These are phyloP conservation scores for Cicer arietinum DNA, from an alignment of 306 rosid species.

Conservation along the genomic window DNA sequence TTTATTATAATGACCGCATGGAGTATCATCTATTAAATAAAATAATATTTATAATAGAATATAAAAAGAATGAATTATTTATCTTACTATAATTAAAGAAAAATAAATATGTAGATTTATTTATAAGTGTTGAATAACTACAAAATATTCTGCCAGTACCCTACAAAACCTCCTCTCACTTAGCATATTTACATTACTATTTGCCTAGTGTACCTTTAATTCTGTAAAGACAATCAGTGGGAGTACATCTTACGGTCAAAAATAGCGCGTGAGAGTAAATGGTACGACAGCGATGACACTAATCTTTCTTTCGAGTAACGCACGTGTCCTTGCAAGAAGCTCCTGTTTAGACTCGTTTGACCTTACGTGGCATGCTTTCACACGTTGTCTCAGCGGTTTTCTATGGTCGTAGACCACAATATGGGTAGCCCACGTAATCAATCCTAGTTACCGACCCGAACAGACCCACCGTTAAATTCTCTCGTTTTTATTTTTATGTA, in stretches of 20 bases:
- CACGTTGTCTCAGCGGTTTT: constrained; percentile 38
- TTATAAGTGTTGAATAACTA: too few species aligned
- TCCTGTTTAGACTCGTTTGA: constrained; percentile 40
- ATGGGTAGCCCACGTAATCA: not conserved
- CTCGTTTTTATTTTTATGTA: not conserved
- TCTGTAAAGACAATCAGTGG: too few species aligned
- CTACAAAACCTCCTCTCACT: too few species aligned
- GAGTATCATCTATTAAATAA: too few species aligned
- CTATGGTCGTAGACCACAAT: not conserved
- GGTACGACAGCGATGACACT: constrained; percentile 49
- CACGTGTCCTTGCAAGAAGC: constrained; percentile 36
- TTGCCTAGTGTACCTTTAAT: too few species aligned
- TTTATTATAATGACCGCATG: too few species aligned
- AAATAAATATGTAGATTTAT: too few species aligned
- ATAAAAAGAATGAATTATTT: too few species aligned
- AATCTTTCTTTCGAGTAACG: constrained; percentile 24
- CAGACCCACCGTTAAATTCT: constrained; percentile 19
- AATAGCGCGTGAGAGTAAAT: constrained; percentile 43
- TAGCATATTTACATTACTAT: too few species aligned
- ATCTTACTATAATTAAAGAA: too few species aligned
- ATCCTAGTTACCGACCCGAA: not conserved
- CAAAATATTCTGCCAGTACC: too few species aligned
- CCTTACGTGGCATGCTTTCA: constrained; percentile 47
- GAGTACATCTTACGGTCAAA: not conserved
- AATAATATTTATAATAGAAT: too few species aligned